A percentile compares a stretch with the other conserved stretches of the same genome.
Evolutionary conservation across 75 land plant species (phyloP).

Genomic region (Pseudotsuga menziesii): DNA sequence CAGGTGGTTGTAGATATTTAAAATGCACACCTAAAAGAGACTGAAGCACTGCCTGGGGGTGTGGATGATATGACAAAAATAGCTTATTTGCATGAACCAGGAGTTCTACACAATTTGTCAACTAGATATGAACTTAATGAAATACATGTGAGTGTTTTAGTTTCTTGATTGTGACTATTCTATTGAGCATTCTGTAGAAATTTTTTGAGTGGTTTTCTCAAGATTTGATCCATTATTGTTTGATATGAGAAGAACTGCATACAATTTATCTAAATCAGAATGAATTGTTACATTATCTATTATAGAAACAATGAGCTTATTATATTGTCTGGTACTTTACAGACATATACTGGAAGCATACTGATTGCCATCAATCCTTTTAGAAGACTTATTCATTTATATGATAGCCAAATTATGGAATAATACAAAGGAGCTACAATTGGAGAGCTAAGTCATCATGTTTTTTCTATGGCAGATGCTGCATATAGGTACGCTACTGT

Average conservation of each 20-base stretch:
- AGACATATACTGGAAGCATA: slow-evolving; percentile 93
- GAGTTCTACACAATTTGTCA: slow-evolving; percentile 82
- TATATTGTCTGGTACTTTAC: slow-evolving; percentile 12
- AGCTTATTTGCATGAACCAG: slow-evolving; percentile 98
- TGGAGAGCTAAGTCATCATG: slow-evolving; percentile 92
- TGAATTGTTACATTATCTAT: not conserved
- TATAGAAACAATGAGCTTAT: not conserved
- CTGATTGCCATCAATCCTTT: slow-evolving; percentile 93
- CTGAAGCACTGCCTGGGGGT: slow-evolving; percentile 86
- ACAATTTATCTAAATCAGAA: not conserved
- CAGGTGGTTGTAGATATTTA: slow-evolving; percentile 60
- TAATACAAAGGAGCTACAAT: slow-evolving; percentile 88
- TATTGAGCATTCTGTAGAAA: not conserved
- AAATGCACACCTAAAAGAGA: slow-evolving; percentile 80
- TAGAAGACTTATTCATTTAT: slow-evolving; percentile 74
- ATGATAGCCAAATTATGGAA: slow-evolving; percentile 89
- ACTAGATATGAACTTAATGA: slow-evolving; percentile 96
- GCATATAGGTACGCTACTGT: slow-evolving; percentile 57
- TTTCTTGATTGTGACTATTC: not conserved
- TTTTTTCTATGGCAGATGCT: slow-evolving; percentile 88
- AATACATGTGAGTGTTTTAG: slow-evolving; percentile 76
- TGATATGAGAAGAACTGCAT: not conserved
- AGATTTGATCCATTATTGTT: too few relatives aligned
- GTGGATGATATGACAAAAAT: slow-evolving; percentile 99
- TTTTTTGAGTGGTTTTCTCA: not conserved